These are phyloP conservation scores for Colletotrichum neosansevieriae DNA, from an alignment of 2,329 filamentous ascomycete genomes.

Conservation along the genomic window DNA sequence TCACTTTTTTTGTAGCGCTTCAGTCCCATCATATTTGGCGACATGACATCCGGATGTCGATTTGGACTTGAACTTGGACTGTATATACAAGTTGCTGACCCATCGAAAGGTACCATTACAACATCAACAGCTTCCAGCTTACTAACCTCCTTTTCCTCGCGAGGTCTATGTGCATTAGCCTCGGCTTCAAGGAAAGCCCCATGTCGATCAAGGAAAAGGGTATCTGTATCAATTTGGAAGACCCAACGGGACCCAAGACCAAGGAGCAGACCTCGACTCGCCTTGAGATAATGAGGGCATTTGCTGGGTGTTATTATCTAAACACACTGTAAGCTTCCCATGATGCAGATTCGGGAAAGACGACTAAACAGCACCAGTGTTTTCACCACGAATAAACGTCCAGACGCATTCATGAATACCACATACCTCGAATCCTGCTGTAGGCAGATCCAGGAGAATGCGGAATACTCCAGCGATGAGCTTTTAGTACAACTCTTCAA, in stretches of 20 bases:
- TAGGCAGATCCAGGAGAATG: slow-evolving; percentile 54
- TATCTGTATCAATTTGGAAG: slow-evolving; percentile 21
- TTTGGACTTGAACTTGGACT: too few relatives aligned
- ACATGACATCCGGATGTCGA: too few relatives aligned
- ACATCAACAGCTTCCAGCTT: slow-evolving; percentile 61
- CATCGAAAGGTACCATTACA: slow-evolving; percentile 58
- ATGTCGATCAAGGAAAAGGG: slow-evolving; percentile 29
- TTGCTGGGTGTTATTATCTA: slow-evolving; percentile 63
- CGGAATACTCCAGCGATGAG: slow-evolving; percentile 58
- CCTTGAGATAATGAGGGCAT: slow-evolving; percentile 61
- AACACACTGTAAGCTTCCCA: slow-evolving; percentile 57
- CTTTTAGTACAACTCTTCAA: slow-evolving; percentile 60
- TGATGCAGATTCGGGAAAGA: too few relatives aligned
- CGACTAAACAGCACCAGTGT: slow-evolving; percentile 45
- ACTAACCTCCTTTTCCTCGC: slow-evolving; percentile 63
- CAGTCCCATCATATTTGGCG: too few relatives aligned
- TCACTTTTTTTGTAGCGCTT: too few relatives aligned
- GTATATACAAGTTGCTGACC: too few relatives aligned
- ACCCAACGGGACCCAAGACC: slow-evolving; percentile 3
- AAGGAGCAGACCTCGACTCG: slow-evolving; percentile 45
- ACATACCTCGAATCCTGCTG: slow-evolving; percentile 58
- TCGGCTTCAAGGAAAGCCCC: slow-evolving; percentile 52
- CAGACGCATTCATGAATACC: slow-evolving; percentile 62
- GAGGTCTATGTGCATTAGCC: slow-evolving; percentile 58
- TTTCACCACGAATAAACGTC: slow-evolving; percentile 60